phyloP scores from a whole-genome alignment of 371 early-diverging fungal species.

The Mortierella sp. region DNA sequence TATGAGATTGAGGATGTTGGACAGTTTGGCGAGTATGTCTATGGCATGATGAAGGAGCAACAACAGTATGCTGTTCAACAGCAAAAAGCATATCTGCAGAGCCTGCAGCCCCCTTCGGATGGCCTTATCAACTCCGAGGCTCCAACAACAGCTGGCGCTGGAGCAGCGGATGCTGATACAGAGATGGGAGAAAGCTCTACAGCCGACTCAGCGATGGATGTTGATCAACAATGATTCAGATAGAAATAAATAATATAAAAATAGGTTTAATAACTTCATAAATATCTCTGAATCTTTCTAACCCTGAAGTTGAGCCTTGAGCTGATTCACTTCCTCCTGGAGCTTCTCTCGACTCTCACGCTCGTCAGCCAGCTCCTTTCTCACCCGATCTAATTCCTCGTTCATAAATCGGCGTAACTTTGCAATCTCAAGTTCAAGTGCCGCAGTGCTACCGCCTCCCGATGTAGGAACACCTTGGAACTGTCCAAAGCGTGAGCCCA shows the following conservation, averaged over 20 bases:
- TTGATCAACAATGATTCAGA: constrained; percentile 12
- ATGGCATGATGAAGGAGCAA: constrained; percentile 81
- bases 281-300: neutral
- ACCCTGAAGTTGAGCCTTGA: constrained; percentile 43
- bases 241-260: neutral
- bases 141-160: neutral
- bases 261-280: neutral
- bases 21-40: constrained; percentile 79
- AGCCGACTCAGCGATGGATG: constrained; percentile 19
- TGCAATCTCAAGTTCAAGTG: constrained; percentile 63
- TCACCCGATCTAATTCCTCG: constrained; percentile 68
- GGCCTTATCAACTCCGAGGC: neutral
- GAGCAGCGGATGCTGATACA: neutral
- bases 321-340: constrained; percentile 61
- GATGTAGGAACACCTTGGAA: constrained; percentile 61
- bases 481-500: constrained; percentile 67
- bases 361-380: constrained; percentile 67
- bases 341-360: constrained; percentile 63
- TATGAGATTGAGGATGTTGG: constrained; percentile 63
- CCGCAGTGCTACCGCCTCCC: constrained; percentile 63
- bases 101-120: constrained; percentile 23
- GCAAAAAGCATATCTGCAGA: constrained; percentile 35
- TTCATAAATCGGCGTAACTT: constrained; percentile 70
- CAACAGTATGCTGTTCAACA: constrained; percentile 64
- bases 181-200: constrained; percentile 5